phyloP scores from a whole-genome alignment of 495 filamentous ascomycete genomes.

The Penicillium arizonense region DNA sequence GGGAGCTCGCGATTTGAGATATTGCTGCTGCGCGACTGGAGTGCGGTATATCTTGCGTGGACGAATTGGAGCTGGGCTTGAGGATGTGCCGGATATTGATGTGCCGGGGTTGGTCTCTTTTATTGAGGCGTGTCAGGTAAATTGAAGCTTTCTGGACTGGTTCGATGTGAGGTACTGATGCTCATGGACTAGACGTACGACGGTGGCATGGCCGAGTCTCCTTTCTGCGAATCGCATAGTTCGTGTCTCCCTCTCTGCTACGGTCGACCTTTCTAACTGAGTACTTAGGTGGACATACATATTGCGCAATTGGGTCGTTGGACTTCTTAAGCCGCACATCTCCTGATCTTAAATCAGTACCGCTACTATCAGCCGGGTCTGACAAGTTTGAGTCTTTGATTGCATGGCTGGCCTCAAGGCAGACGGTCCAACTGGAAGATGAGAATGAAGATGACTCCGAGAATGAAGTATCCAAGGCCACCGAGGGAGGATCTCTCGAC shows the following conservation, averaged over 20 bases:
- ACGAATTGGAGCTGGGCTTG: slow-evolving; percentile 47
- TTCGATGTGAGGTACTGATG: slow-evolving; percentile 20
- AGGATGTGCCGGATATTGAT: slow-evolving; percentile 69
- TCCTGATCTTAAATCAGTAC: slow-evolving; percentile 12
- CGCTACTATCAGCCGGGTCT: slow-evolving; percentile 33
- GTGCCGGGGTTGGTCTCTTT: slow-evolving; percentile 66
- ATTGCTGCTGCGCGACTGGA: slow-evolving; percentile 77
- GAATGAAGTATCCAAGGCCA: slow-evolving; percentile 25
- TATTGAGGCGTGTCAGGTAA: slow-evolving; percentile 67
- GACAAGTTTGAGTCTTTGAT: slow-evolving; percentile 44
- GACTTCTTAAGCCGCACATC: slow-evolving; percentile 58
- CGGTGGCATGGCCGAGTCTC: slow-evolving; percentile 79
- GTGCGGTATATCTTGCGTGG: slow-evolving; percentile 82
- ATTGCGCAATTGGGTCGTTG: slow-evolving; percentile 76
- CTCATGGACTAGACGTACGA: slow-evolving; percentile 69
- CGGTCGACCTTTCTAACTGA: slow-evolving; percentile 14
- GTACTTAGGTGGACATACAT: slow-evolving; percentile 75
- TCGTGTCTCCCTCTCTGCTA: slow-evolving; percentile 26
- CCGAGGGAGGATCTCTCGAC: slow-evolving; percentile 18
- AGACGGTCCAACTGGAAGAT: slow-evolving; percentile 55
- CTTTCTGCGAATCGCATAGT: slow-evolving; percentile 88
- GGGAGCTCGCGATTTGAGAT: slow-evolving; percentile 81
- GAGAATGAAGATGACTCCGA: slow-evolving; percentile 41
- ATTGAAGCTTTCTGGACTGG: slow-evolving; percentile 3
- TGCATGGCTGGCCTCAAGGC: slow-evolving; percentile 69